These are phyloP conservation scores for Solanum pimpinellifolium DNA, from an alignment of 257 asterid genomes.

Conservation along the genomic window DNA sequence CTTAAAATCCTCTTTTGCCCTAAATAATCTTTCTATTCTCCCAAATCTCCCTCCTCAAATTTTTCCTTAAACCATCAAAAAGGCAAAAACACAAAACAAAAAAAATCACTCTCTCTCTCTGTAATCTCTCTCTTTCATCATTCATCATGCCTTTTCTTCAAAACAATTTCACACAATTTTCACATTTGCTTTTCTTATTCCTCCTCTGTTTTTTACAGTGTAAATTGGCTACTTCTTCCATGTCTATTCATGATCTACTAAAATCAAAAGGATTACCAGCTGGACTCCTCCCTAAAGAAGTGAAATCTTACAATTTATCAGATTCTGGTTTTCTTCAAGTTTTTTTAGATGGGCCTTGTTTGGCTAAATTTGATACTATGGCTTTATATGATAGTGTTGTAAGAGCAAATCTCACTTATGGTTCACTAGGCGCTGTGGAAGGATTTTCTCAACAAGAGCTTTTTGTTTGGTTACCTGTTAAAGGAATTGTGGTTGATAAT, in stretches of 20 bases:
- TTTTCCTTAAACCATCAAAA: slow-evolving; percentile 12
- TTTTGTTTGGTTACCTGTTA: slow-evolving; percentile 85
- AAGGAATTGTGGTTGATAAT: slow-evolving; percentile 65
- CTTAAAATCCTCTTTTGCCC: not conserved
- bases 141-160: slow-evolving; percentile 22
- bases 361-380: slow-evolving; percentile 83
- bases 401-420: slow-evolving; percentile 64
- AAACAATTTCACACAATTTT: not conserved
- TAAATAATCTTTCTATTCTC: slow-evolving; percentile 13
- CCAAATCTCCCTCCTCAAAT: slow-evolving; percentile 16
- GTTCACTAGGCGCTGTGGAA: slow-evolving; percentile 65
- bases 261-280: slow-evolving; percentile 69
- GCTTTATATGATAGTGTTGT: slow-evolving; percentile 70
- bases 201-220: slow-evolving; percentile 5
- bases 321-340: slow-evolving; percentile 65
- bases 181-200: slow-evolving; percentile 3
- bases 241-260: slow-evolving; percentile 75
- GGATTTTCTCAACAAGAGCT: slow-evolving; percentile 93
- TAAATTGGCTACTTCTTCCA: not conserved
- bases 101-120: not conserved
- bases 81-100: not conserved
- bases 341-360: slow-evolving; percentile 64
- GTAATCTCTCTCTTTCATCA: not conserved
- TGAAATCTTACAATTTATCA: slow-evolving; percentile 49
- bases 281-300: slow-evolving; percentile 72